Percentiles rank a stretch among this genome's conserved stretches.
Evolutionary conservation across 257 asterid species (phyloP).

Genomic region (Solanum piurae): DNA sequence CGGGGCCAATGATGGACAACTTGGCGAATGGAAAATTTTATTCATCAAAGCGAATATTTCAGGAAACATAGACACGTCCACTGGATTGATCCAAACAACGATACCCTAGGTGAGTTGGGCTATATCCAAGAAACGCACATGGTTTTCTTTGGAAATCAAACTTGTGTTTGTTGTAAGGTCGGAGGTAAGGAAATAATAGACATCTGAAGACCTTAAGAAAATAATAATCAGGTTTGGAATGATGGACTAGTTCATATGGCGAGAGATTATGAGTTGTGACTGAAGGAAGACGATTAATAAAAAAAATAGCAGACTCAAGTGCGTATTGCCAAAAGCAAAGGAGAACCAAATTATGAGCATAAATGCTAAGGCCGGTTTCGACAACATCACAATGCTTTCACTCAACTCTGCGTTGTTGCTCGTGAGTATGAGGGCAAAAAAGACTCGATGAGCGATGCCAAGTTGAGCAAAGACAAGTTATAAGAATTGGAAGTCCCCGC

Average conservation of each 20-base stretch:
- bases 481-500: not conserved
- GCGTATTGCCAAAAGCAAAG: not conserved
- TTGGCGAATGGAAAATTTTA: not conserved
- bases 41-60: not conserved
- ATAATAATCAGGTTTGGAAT: too few species aligned
- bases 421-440: not conserved
- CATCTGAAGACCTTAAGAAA: not conserved
- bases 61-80: not conserved
- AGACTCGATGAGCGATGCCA: not conserved
- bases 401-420: too few species aligned
- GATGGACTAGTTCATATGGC: not conserved
- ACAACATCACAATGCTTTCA: not conserved
- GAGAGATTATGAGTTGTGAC: not conserved
- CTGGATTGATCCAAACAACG: not conserved
- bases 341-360: not conserved
- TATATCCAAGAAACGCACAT: not conserved
- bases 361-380: not conserved
- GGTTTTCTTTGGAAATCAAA: not conserved
- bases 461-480: not conserved
- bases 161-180: not conserved
- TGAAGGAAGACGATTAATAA: not conserved
- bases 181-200: not conserved
- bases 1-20: not conserved
- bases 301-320: too few species aligned
- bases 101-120: not conserved